Percentiles rank a stretch among this genome's conserved stretches.
Evolutionary conservation across 2,329 filamentous ascomycete species (phyloP).

Genomic region (Trichoderma polysporum): DNA sequence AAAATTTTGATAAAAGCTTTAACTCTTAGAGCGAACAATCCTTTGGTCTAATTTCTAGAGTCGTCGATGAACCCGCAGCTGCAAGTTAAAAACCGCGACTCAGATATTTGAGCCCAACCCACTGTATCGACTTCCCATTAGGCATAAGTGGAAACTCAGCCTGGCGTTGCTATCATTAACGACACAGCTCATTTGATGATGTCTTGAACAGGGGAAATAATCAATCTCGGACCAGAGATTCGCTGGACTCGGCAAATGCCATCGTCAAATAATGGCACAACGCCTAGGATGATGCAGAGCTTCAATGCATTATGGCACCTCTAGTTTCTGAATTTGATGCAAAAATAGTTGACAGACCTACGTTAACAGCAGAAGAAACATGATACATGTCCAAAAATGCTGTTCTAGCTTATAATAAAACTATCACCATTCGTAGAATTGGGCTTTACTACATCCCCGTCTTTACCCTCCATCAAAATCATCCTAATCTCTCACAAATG

Average conservation of each 20-base stretch:
- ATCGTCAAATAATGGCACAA: conserved; percentile 24
- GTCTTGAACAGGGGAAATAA: conserved; percentile 52
- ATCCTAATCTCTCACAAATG: not conserved
- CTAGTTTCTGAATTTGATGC: conserved; percentile 29
- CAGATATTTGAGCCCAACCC: conserved; percentile 25
- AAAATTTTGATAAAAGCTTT: conserved; percentile 28
- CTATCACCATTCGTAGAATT: too few relatives aligned
- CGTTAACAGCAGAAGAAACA: conserved; percentile 17
- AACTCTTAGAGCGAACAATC: conserved; percentile 30
- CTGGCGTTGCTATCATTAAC: conserved; percentile 51
- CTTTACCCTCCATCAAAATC: too few relatives aligned
- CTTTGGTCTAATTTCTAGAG: conserved; percentile 31
- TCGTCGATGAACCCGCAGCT: conserved; percentile 29
- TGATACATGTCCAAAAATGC: conserved; percentile 12
- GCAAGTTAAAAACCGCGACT: conserved; percentile 19
- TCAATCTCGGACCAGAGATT: conserved; percentile 54
- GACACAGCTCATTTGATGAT: conserved; percentile 57
- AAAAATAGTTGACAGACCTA: conserved; percentile 21
- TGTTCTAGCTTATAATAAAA: too few relatives aligned
- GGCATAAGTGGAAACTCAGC: conserved; percentile 41
- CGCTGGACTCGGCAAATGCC: conserved; percentile 43
- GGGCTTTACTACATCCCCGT: too few relatives aligned
- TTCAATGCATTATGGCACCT: conserved; percentile 24
- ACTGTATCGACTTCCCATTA: conserved; percentile 44
- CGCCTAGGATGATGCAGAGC: not conserved